Evolutionary conservation across 352 stramenopile species (phyloP), one percentile per base, ranked within the genome.

Genomic region (Phytophthora multivora): DNA sequence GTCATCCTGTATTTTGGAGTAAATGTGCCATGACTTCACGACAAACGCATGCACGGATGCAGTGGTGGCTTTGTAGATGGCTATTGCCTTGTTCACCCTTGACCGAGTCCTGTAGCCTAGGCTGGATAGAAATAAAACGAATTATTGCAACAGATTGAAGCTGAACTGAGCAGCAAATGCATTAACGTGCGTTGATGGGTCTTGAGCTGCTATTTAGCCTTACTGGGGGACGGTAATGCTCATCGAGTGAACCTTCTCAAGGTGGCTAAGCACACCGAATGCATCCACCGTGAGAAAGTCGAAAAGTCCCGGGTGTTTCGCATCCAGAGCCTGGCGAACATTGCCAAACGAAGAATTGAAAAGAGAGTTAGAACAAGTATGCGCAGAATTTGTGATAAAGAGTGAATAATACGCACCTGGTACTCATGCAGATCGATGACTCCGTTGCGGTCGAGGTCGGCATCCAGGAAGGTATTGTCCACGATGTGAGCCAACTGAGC

Each of bases 201-300:
- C 15, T 26, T 36, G 16, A 52, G 49, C 31, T 52, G 40, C 42
- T 59, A 69, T 51, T 43, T 36, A 38, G 11, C 16, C 45, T 76
- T 80, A 77, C 59, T 80, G 67, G 41, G 59, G 63, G 11, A 73
- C 59, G 10, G 68, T 73, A 50, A 84, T 69, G 59, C 58, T 87
- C 83, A 91, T 89, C 19, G 83, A 92, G 58, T 92, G 86, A 31
- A 92, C 82, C 58, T 85, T 92, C 56, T 95, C 87, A 38, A 95
- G 69, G 72, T 91, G 83, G 69, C 81, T 92, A 25, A 95, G 65
- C 57, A 91, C 83, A 26, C 87, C 85, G 23, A 93, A 82, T 10
- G 85, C 83, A 62, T 95, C 87, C 40, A 95, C 87, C 15, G 84
- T 95, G 41, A 95, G 72, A 60, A 95, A 95, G 50, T 93, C 84